phyloP scores from a whole-genome alignment of 345 rosid species.

The Camelina neglecta region DNA sequence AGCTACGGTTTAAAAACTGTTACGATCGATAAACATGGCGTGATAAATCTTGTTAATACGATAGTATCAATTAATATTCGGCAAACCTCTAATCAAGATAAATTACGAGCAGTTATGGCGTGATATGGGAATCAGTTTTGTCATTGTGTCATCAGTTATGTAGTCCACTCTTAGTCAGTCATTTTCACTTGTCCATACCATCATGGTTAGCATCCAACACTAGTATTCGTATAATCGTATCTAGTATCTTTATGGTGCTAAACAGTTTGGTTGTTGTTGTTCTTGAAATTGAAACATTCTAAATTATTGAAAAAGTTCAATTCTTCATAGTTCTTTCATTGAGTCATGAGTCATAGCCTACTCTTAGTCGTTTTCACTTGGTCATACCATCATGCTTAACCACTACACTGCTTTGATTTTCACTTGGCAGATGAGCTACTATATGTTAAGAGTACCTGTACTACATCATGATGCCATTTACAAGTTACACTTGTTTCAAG shows the following conservation, averaged over 20 bases:
- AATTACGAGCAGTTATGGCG: no score
- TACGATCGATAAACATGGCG: no score
- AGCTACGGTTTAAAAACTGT: no score
- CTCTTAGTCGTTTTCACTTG: slow-evolving; percentile 3
- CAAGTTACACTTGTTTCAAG: not conserved
- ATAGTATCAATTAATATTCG: no score
- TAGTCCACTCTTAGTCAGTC: not conserved
- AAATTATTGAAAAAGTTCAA: not conserved
- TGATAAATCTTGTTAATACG: no score
- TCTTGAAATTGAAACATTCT: not conserved
- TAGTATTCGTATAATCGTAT: not conserved
- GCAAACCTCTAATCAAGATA: no score
- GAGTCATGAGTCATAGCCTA: slow-evolving; percentile 2
- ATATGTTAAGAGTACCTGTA: not conserved
- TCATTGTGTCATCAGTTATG: slow-evolving; percentile 3
- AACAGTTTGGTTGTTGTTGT: slow-evolving; percentile 17
- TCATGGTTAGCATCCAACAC: slow-evolving; percentile 11
- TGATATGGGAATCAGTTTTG: not conserved
- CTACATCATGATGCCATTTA: no score
- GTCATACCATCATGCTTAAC: slow-evolving; percentile 4
- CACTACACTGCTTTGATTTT: not conserved
- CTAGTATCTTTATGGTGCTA: not conserved
- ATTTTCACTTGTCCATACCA: not conserved
- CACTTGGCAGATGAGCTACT: no score
- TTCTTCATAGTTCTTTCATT: not conserved